phyloP scores from a whole-genome alignment of 768 basidiomycete species.

The Boletus edulis region DNA sequence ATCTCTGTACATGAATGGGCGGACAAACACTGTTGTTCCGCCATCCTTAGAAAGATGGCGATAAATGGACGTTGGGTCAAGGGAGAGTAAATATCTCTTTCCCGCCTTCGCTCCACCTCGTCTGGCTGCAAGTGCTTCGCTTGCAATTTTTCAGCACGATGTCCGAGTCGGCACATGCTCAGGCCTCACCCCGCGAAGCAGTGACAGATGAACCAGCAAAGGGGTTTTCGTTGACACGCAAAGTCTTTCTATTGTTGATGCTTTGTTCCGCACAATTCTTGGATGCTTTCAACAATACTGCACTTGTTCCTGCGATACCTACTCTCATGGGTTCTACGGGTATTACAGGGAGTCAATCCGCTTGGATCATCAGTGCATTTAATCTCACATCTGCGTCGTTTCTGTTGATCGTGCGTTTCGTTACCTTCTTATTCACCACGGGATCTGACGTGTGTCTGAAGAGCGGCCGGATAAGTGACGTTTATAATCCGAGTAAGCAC shows the following conservation, averaged over 20 bases:
- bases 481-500: constrained; percentile 31
- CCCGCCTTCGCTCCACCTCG: not conserved
- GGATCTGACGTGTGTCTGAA: constrained; percentile 11
- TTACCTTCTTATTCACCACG: not conserved
- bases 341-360: constrained; percentile 9
- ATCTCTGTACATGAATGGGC: not conserved
- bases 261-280: constrained; percentile 44
- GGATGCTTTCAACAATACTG: constrained; percentile 44
- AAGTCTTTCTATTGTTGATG: constrained; percentile 31
- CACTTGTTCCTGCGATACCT: constrained; percentile 40
- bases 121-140: not conserved
- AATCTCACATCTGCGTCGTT: constrained; percentile 49
- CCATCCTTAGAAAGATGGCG: not conserved
- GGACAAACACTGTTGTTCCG: not conserved
- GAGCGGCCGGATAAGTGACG: constrained; percentile 27
- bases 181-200: not conserved
- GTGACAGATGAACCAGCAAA: not conserved
- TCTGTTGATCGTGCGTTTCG: constrained; percentile 21
- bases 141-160: constrained; percentile 6
- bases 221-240: constrained; percentile 24
- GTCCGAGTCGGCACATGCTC: constrained; percentile 1
- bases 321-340: constrained; percentile 22
- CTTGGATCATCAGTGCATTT: constrained; percentile 44
- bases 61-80: not conserved
- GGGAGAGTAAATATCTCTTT: not conserved